These are phyloP conservation scores for Termitomyces titanicus DNA, from an alignment of 768 basidiomycete genomes.

Conservation along the genomic window DNA sequence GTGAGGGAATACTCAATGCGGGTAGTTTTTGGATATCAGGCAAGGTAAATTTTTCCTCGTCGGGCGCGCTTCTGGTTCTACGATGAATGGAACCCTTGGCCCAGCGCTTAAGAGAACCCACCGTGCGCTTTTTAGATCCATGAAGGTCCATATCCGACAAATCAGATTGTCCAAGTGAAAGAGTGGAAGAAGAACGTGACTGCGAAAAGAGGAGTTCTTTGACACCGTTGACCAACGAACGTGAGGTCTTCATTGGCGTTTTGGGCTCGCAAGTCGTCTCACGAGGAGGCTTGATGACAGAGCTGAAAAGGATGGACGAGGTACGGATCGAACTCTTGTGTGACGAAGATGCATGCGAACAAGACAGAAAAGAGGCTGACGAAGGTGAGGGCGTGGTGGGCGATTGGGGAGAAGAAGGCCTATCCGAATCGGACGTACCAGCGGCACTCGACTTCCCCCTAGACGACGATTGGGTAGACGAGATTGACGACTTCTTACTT, in stretches of 20 bases:
- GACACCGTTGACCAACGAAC: slow-evolving; percentile 62
- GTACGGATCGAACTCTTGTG: slow-evolving; percentile 14
- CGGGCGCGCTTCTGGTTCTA: slow-evolving; percentile 50
- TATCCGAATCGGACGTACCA: slow-evolving; percentile 24
- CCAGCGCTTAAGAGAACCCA: slow-evolving; percentile 45
- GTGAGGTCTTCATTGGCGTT: slow-evolving; percentile 25
- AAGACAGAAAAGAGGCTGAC: slow-evolving; percentile 31
- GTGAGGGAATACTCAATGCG: slow-evolving; percentile 6
- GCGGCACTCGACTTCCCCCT: slow-evolving; percentile 30
- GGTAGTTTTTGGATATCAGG: slow-evolving; percentile 16
- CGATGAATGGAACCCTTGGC: slow-evolving; percentile 44
- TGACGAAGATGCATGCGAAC: slow-evolving; percentile 16
- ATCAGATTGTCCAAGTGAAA: slow-evolving; percentile 16
- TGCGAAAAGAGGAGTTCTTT: slow-evolving; percentile 49
- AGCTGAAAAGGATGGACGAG: slow-evolving; percentile 11
- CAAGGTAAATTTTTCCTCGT: slow-evolving; percentile 17
- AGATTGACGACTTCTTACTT: slow-evolving; percentile 20
- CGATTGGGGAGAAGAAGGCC: slow-evolving; percentile 12
- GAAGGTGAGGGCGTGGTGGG: slow-evolving; percentile 32
- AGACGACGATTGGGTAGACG: slow-evolving; percentile 20
- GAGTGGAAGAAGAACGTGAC: slow-evolving; percentile 41
- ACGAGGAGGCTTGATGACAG: slow-evolving; percentile 5
- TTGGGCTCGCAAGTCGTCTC: slow-evolving; percentile 11
- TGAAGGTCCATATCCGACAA: slow-evolving; percentile 9
- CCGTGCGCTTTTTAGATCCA: slow-evolving; percentile 20